Evolutionary conservation across 2,329 filamentous ascomycete genomes (phyloP).

Genomic region (Aspergillus aculeatinus): DNA sequence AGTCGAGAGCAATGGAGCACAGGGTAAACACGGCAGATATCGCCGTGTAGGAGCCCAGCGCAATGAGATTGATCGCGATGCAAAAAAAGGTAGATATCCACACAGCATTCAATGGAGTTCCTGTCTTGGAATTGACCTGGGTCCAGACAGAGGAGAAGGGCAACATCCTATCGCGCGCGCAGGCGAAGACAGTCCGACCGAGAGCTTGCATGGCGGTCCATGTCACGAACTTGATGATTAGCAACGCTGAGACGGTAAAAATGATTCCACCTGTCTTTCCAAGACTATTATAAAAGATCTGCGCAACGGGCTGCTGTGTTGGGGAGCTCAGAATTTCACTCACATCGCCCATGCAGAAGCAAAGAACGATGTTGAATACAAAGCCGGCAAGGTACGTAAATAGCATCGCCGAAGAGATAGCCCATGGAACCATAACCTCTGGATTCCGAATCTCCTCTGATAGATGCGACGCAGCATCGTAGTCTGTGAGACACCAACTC

Average conservation of each 20-base stretch:
- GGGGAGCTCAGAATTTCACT: not conserved
- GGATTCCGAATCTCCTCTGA: conserved; percentile 5
- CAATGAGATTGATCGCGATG: conserved; percentile 6
- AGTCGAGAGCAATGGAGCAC: conserved; percentile 5
- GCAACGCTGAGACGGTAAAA: conserved; percentile 1
- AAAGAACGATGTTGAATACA: conserved; percentile 5
- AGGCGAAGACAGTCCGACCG: conserved; percentile 2
- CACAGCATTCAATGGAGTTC: conserved; percentile 2
- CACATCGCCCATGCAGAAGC: conserved; percentile 7
- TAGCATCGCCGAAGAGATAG: conserved; percentile 3
- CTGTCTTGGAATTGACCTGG: not conserved
- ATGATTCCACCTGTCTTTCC: not conserved
- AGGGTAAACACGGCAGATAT: conserved; percentile 3
- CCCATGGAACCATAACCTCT: conserved; percentile 4
- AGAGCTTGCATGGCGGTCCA: conserved; percentile 5
- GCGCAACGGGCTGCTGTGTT: conserved; percentile 2
- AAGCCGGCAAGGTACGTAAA: conserved; percentile 6
- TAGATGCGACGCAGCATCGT: not conserved
- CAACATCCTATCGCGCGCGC: conserved; percentile 2
- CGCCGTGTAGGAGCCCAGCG: conserved; percentile 3
- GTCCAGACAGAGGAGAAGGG: conserved; percentile 4
- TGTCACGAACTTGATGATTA: conserved; percentile 6
- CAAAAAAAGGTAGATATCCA: conserved; percentile 4
- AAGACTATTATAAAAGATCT: conserved; percentile 7
- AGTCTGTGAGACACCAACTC: conserved; percentile 4